phyloP scores from a whole-genome alignment of 345 rosid genomes.

The Streptanthus diversifolius region DNA sequence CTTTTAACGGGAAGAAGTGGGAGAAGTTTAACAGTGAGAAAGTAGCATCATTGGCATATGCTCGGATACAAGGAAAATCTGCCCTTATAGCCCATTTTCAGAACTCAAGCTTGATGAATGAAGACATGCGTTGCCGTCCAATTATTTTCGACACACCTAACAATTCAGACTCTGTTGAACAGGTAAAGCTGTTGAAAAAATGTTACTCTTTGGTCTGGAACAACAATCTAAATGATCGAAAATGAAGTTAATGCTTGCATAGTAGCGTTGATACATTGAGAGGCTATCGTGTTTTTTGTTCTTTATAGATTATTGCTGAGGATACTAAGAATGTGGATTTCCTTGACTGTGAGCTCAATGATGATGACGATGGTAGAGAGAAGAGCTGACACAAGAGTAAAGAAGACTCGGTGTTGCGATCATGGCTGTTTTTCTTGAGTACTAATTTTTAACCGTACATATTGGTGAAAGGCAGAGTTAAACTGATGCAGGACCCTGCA shows the following conservation, averaged over 20 bases:
- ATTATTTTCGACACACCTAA: conserved; percentile 71
- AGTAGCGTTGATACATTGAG: neutral
- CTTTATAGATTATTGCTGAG: conserved; percentile 14
- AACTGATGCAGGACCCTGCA: conserved; percentile 32
- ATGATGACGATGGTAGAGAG: conserved; percentile 21
- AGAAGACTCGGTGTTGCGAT: conserved; percentile 16
- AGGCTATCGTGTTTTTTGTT: neutral
- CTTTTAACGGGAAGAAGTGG: conserved; percentile 89
- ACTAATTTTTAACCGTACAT: conserved; percentile 35
- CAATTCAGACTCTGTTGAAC: conserved; percentile 38
- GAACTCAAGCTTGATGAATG: conserved; percentile 89
- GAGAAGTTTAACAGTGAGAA: conserved; percentile 90
- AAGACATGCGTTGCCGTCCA: conserved; percentile 86
- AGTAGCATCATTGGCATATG: conserved; percentile 84
- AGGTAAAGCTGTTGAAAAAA: conserved; percentile 31
- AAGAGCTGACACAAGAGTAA: conserved; percentile 24
- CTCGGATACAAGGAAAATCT: conserved; percentile 74
- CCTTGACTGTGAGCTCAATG: conserved; percentile 22
- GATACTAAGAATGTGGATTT: conserved; percentile 25
- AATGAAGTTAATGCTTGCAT: neutral
- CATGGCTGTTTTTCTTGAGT: neutral
- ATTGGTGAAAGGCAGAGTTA: conserved; percentile 28
- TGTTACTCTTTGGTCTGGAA: neutral
- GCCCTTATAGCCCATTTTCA: conserved; percentile 81
- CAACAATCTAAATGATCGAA: neutral